phyloP scores from a whole-genome alignment of 2,329 filamentous ascomycete species.

The Exophiala mesophila region DNA sequence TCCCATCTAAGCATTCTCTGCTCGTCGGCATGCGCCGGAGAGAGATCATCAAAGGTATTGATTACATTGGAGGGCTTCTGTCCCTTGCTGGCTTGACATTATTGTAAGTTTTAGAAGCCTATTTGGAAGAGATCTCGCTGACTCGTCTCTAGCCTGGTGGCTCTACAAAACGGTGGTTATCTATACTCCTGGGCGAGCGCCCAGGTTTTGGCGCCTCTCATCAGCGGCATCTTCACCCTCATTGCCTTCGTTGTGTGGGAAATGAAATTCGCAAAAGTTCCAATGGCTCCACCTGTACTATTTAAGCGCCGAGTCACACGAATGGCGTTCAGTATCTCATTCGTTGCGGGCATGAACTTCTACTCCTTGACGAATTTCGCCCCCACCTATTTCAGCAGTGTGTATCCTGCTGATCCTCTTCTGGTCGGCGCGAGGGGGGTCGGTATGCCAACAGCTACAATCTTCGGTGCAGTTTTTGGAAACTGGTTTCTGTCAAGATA shows the following conservation, averaged over 20 bases:
- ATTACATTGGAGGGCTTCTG: conserved; percentile 11
- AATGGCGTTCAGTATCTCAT: conserved; percentile 55
- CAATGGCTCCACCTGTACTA: conserved; percentile 13
- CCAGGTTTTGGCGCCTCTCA: conserved; percentile 8
- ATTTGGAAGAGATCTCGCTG: too few species aligned
- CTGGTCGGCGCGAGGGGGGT: conserved; percentile 60
- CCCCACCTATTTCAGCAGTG: conserved; percentile 59
- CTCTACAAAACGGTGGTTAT: conserved; percentile 15
- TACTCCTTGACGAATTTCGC: conserved; percentile 54
- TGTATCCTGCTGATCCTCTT: conserved; percentile 61
- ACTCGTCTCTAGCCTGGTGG: conserved; percentile 10
- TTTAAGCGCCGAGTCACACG: conserved; percentile 35
- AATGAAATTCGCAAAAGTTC: conserved; percentile 8
- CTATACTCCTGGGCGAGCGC: conserved; percentile 14
- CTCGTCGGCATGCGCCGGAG: conserved; percentile 1
- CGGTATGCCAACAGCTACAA: conserved; percentile 55
- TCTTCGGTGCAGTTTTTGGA: conserved; percentile 55
- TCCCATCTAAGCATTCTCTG: conserved; percentile 4
- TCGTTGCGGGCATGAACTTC: conserved; percentile 56
- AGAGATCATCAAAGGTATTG: conserved; percentile 8
- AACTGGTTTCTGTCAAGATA: conserved; percentile 57
- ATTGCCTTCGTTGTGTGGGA: conserved; percentile 12
- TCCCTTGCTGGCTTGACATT: conserved; percentile 12
- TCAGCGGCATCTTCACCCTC: conserved; percentile 9
- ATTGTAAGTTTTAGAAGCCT: too few species aligned